Percentiles rank a stretch among this genome's conserved stretches.
These are phyloP conservation scores for Dryas drummondii DNA, from an alignment of 306 rosid species.

Conservation along the genomic window DNA sequence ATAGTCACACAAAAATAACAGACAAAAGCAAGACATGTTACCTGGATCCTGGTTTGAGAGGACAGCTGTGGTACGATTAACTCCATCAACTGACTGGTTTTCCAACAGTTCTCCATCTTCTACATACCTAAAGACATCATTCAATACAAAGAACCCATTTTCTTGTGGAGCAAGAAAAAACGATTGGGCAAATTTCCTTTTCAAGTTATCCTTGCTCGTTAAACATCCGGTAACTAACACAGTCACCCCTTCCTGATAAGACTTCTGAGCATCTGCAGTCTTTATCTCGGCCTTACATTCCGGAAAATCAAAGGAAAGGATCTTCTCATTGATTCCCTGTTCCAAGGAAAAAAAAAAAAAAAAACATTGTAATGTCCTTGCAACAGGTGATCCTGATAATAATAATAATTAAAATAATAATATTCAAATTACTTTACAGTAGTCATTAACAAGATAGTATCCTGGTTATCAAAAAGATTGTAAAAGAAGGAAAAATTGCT, in stretches of 20 bases:
- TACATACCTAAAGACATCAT: constrained; percentile 72
- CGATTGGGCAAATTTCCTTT: constrained; percentile 65
- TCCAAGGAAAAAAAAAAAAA: constrained; percentile 20
- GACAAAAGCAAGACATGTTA: constrained; percentile 19
- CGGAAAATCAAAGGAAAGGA: constrained; percentile 61
- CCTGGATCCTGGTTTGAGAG: constrained; percentile 48
- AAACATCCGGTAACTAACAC: constrained; percentile 80
- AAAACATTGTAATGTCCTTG: neutral
- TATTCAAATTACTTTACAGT: neutral
- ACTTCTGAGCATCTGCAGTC: constrained; percentile 78
- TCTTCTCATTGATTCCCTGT: constrained; percentile 74
- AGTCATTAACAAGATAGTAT: neutral
- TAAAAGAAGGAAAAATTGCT: neutral
- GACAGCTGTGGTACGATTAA: constrained; percentile 34
- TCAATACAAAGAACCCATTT: constrained; percentile 68
- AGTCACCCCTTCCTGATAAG: constrained; percentile 59
- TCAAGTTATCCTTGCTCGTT: constrained; percentile 66
- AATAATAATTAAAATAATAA: neutral
- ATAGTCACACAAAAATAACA: neutral
- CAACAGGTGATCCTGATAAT: constrained; percentile 9
- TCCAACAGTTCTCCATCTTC: constrained; percentile 51
- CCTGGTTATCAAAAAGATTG: neutral
- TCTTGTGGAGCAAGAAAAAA: constrained; percentile 89
- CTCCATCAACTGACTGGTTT: constrained; percentile 37
- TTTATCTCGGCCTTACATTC: constrained; percentile 64